Evolutionary conservation across 495 filamentous ascomycete genomes (phyloP).

Genomic region (Tuber borchii): DNA sequence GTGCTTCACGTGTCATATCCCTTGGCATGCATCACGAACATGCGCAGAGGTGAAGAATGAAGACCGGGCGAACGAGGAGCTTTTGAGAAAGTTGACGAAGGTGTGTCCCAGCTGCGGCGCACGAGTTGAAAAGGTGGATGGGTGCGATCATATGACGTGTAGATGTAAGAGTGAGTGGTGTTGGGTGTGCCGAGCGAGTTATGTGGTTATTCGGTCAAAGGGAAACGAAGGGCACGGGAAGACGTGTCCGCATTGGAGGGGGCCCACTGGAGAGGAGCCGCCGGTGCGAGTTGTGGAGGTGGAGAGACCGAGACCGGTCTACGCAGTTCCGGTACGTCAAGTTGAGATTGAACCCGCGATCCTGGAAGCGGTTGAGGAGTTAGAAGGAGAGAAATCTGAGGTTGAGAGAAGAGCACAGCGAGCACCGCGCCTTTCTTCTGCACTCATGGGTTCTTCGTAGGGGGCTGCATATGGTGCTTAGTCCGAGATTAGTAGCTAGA

Average conservation of each 20-base stretch:
- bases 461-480: neutral
- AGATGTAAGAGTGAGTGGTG: neutral
- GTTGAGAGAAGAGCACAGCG: neutral
- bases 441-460: neutral
- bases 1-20: slow-evolving; percentile 1
- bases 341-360: neutral
- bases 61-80: neutral
- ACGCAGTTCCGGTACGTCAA: neutral
- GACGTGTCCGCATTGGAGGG: neutral
- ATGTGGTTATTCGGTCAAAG: neutral
- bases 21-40: neutral
- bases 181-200: neutral
- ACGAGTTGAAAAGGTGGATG: neutral
- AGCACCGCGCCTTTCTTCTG: neutral
- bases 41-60: neutral
- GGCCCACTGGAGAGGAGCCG: neutral
- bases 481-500: neutral
- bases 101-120: neutral
- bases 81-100: neutral
- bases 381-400: neutral
- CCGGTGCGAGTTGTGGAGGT: neutral
- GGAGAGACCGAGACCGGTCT: neutral
- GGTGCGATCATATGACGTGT: neutral
- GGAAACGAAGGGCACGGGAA: neutral
- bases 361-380: neutral